Evolutionary conservation across 169 alveolate species (phyloP), one percentile per base, ranked within the genome.

Genomic region (Cystoisospora suis): DNA sequence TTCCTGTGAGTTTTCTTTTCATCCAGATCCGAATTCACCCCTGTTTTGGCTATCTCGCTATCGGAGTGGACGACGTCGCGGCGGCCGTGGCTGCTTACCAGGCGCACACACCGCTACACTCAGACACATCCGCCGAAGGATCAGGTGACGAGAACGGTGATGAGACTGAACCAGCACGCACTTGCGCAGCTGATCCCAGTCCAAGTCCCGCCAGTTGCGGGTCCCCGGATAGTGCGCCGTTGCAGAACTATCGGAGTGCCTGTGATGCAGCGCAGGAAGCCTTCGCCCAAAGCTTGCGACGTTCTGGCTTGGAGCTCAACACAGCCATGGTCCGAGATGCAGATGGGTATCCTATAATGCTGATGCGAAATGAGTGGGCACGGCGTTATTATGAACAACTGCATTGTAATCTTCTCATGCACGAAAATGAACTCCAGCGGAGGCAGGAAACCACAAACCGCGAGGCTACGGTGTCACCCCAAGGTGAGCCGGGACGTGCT

Each of bases 21-120:
- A 59, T 49, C 46, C 61, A 87, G 91, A 83, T 87, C 58, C 81
- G 87, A 42, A 83, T 87, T 27, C 87, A 87, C 47, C 91, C 91
- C 45, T 81, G 91, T 17, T 87, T 87, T 29, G 32, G 80, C 56
- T 83, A 87, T 65, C 58, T 87, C 40, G 91, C 91, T 9, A 29
- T 87, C 81, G 87, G 77, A 1, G 91, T 87, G 38, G 81, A 47
- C 42, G 91, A 87, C 80, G 87, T 87, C 0, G 34, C 61, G 38
- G n/a, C 81, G 6, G 91, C 91, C 7, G 91, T 44, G 23, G 87
- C 79, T 47, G 32, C 83, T 0, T 38, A 17, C 32, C 83, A 72
- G 34, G 83, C 56, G 42, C 36, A 53, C 23, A 23, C 65, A 12
- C 65, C 65, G 65, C 65, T 12, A 40, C 44, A 38, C 58, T 38